Evolutionary conservation across 805 yeast species (phyloP).

Genomic region (Kockiozyma suomiensis): DNA sequence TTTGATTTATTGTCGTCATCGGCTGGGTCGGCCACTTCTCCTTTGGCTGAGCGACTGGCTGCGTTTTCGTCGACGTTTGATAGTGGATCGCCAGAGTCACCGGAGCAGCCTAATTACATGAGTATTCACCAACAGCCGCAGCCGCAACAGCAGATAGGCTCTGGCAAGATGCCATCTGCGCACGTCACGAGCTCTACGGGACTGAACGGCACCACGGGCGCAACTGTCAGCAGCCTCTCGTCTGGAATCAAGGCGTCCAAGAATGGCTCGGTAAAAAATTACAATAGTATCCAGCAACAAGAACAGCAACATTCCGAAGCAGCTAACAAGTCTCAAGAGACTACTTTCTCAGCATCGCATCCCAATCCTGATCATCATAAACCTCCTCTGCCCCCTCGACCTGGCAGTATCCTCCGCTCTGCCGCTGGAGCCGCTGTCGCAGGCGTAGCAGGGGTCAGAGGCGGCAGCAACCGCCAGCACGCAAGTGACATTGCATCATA

Average conservation of each 20-base stretch:
- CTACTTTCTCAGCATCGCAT: not conserved
- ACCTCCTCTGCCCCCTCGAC: conserved; percentile 27
- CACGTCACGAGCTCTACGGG: too few relatives aligned
- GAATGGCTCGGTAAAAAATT: not conserved
- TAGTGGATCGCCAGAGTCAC: conserved; percentile 22
- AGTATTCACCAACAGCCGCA: conserved; percentile 7
- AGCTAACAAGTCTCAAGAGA: too few relatives aligned
- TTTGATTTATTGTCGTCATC: conserved; percentile 27
- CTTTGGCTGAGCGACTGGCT: conserved; percentile 26
- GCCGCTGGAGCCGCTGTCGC: conserved; percentile 14
- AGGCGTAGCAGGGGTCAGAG: conserved; percentile 4
- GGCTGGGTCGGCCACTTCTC: conserved; percentile 24
- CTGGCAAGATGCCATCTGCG: not conserved
- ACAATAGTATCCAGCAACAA: conserved; percentile 10
- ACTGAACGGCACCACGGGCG: too few relatives aligned
- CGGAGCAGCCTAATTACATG: conserved; percentile 13
- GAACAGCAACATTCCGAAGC: conserved; percentile 1
- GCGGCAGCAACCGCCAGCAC: conserved; percentile 1
- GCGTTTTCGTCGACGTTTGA: conserved; percentile 29
- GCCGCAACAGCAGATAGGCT: not conserved
- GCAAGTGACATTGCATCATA: conserved; percentile 21
- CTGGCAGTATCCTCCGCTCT: conserved; percentile 3
- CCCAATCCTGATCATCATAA: not conserved
- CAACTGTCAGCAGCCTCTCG: not conserved
- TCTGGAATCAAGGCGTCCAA: not conserved